Evolutionary conservation across 768 basidiomycete species (phyloP).

Genomic region (Russula sp.): DNA sequence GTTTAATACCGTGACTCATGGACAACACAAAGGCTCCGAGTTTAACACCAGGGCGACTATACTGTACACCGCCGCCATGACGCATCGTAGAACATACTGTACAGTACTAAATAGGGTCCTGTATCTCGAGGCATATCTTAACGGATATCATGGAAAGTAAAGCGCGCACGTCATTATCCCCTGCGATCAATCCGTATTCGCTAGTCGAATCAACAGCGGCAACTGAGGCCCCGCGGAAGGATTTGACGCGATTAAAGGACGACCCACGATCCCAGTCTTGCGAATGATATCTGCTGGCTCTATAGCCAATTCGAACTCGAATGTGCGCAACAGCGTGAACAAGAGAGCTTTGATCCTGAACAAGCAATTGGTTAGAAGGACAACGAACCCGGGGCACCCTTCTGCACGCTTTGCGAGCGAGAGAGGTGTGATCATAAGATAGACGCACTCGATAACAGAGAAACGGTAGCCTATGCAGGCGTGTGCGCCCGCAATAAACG

Average conservation of each 20-base stretch:
- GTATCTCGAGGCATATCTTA: neutral
- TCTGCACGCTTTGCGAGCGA: no score
- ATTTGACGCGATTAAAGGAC: slow-evolving; percentile 25
- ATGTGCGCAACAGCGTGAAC: slow-evolving; percentile 32
- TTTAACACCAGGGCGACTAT: neutral
- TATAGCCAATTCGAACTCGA: slow-evolving; percentile 31
- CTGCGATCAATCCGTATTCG: slow-evolving; percentile 1
- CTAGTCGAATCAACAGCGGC: slow-evolving; percentile 23
- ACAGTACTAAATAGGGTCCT: neutral
- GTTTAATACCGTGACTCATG: neutral
- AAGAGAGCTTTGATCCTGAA: slow-evolving; percentile 34
- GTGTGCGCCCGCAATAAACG: slow-evolving; percentile 36
- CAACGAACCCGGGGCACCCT: neutral
- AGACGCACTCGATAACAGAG: slow-evolving; percentile 32
- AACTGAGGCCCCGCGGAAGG: slow-evolving; percentile 25
- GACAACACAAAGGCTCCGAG: neutral
- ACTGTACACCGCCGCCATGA: neutral
- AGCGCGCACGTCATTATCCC: neutral
- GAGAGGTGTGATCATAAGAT: no score
- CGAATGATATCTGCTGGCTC: slow-evolving; percentile 25
- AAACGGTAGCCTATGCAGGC: slow-evolving; percentile 37
- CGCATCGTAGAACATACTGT: neutral
- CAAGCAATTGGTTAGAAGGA: no score
- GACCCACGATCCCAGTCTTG: slow-evolving; percentile 19
- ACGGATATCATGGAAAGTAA: neutral